phyloP scores from a whole-genome alignment of 345 rosid genomes.

The Cochlearia excelsa region DNA sequence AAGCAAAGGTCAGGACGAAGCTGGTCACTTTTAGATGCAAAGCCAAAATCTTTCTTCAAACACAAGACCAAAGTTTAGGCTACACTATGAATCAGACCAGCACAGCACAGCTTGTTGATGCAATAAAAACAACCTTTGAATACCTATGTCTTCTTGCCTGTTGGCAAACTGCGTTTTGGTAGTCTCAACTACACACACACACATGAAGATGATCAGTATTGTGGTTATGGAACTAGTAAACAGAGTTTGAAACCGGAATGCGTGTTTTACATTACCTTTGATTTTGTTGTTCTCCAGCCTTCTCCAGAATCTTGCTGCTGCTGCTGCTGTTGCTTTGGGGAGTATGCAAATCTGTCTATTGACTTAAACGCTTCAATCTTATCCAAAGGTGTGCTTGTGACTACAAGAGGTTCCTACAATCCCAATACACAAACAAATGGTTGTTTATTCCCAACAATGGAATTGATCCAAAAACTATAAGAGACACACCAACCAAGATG shows the following conservation, averaged over 20 bases:
- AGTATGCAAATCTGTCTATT: constrained; percentile 58
- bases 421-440: not conserved
- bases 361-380: constrained; percentile 42
- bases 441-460: constrained; percentile 1
- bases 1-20: constrained; percentile 14
- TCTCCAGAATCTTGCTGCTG: constrained; percentile 44
- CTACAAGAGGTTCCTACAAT: constrained; percentile 39
- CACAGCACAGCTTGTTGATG: constrained; percentile 14
- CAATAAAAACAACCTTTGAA: not conserved
- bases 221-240: constrained; percentile 11
- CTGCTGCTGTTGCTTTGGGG: constrained; percentile 37
- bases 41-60: constrained; percentile 15
- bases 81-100: not conserved
- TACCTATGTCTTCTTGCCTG: constrained; percentile 16
- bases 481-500: not conserved
- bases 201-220: not conserved
- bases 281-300: constrained; percentile 85
- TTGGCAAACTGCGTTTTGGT: constrained; percentile 39
- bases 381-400: constrained; percentile 25
- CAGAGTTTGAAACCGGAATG: constrained; percentile 20
- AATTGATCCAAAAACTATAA: constrained; percentile 1
- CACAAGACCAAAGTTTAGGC: constrained; percentile 14
- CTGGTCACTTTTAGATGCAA: constrained; percentile 16
- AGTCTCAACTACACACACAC: constrained; percentile 58
- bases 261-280: constrained; percentile 48